These are phyloP conservation scores for Discostella stelligera DNA, from an alignment of 352 stramenopile genomes.

Conservation along the genomic window DNA sequence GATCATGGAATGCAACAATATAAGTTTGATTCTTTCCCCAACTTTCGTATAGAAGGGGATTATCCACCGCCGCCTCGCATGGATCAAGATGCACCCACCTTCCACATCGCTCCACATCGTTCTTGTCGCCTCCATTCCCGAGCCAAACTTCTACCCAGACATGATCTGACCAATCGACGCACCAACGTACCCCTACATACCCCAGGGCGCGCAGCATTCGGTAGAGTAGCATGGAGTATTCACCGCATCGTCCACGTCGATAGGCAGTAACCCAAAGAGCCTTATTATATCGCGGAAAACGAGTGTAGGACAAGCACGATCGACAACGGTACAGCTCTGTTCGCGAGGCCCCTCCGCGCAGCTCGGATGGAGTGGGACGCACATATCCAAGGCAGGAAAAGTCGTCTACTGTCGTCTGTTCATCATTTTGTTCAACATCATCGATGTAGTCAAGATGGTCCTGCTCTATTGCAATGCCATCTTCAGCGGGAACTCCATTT, in stretches of 20 bases:
- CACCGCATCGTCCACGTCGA: constrained; percentile 54
- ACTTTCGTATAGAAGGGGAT: constrained; percentile 90
- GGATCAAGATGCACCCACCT: constrained; percentile 93
- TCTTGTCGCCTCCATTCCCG: constrained; percentile 8
- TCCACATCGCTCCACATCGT: constrained; percentile 9
- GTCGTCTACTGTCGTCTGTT: not conserved
- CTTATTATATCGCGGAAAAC: constrained; percentile 67
- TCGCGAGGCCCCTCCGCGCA: constrained; percentile 42
- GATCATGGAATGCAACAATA: constrained; percentile 88
- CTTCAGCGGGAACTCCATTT: no score
- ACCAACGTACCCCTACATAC: constrained; percentile 80
- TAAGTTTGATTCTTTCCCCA: constrained; percentile 95
- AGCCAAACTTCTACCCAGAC: constrained; percentile 91
- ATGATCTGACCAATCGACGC: constrained; percentile 92
- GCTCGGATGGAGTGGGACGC: constrained; percentile 38
- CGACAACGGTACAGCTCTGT: constrained; percentile 66
- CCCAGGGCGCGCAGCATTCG: constrained; percentile 82
- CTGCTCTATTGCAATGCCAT: not conserved
- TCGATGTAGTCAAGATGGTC: not conserved
- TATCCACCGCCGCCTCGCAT: constrained; percentile 91
- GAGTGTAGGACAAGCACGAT: constrained; percentile 52
- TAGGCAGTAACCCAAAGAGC: constrained; percentile 44
- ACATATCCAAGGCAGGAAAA: constrained; percentile 63
- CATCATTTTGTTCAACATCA: constrained; percentile 23
- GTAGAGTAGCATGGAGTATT: constrained; percentile 69